Base-by-base conservation (phyloP, 139 green algal genomes). In the Haematococcus sp. region DNA sequence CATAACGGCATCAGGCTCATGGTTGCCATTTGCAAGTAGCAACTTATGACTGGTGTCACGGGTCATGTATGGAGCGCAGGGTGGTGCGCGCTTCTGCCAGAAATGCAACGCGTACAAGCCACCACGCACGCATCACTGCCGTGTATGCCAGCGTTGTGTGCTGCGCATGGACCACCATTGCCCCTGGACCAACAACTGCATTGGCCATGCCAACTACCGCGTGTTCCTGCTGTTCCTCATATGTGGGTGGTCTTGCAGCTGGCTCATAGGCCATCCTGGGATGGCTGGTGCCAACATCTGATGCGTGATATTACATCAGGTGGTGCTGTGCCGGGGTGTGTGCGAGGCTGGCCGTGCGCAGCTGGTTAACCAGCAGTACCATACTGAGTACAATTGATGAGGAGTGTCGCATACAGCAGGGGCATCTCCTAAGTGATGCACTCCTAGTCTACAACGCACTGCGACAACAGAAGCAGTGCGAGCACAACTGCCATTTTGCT, bases 131-230 rank as follows among this genome's bases (percentile, higher is more conserved):
- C 93, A 98, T 78, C 93, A 98, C 82, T 98, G 93, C 83, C 79
- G 91, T 2, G 80, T 93, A 27, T 98, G 93, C 81, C 71, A 91
- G 33, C 76, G 84, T 34, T 98, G 93, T 75, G 86, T 97, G n/a
- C 82, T 97, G 43, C 74, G 93, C 19, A 97, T 95, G 92, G 70
- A 90, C 75, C 89, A 93, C 52, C 88, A 93, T 78, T 93, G 88
- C 77, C 75, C 88, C 13, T 92, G 87, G 92, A 87, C 93, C 20
- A 93, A 93, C 79, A 97, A 96, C 69, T 98, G 93, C 81, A 88
- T 98, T 0, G 93, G 93, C 0, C 92, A 97, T 59, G 76, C 76
- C 35, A 98, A 98, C 85, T 94, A 97, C 81, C 87, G 90, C 25
- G 72, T 83, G 22, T 98, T 98, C 83, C 85, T 98, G 33, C 81